A percentile compares a stretch with the other conserved stretches of the same genome.
Conservation (phyloP, 306 rosid species). For the Vigna nakashimae region DNA sequence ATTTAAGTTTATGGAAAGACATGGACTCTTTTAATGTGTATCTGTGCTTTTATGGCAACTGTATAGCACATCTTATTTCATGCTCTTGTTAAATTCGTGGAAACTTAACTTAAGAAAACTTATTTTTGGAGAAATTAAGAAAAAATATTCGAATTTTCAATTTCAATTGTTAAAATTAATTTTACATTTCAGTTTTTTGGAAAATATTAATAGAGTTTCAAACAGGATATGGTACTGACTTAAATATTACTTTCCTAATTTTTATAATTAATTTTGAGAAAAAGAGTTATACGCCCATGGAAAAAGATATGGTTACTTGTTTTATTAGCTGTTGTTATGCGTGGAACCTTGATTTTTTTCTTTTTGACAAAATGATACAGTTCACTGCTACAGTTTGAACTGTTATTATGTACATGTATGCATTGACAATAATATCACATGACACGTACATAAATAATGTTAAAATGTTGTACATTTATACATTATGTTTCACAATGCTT, state of each 20-base stretch:
- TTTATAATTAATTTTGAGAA: neutral
- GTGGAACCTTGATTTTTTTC: too few relatives aligned
- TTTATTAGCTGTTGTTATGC: neutral
- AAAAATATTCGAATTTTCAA: neutral
- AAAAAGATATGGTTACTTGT: neutral
- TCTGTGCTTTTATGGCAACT: conserved; percentile 23
- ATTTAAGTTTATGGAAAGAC: conserved; percentile 31
- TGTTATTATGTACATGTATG: too few relatives aligned
- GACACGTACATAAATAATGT: too few relatives aligned
- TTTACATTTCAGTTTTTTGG: neutral
- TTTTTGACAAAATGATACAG: too few relatives aligned
- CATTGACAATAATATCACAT: too few relatives aligned
- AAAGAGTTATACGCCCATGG: too few relatives aligned
- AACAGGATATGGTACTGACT: neutral
- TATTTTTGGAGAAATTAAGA: neutral
- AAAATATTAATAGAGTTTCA: neutral
- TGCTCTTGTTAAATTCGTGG: neutral
- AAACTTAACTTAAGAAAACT: neutral
- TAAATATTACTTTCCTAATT: neutral
- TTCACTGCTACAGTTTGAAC: too few relatives aligned
- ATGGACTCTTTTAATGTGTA: conserved; percentile 11
- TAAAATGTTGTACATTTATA: too few relatives aligned
- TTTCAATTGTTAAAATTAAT: too few relatives aligned
- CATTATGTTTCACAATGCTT: neutral
- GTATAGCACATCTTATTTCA: neutral